Evolutionary conservation across 1,284 basidiomycete genomes (phyloP).

Genomic region (Paramarasmius palmivorus): DNA sequence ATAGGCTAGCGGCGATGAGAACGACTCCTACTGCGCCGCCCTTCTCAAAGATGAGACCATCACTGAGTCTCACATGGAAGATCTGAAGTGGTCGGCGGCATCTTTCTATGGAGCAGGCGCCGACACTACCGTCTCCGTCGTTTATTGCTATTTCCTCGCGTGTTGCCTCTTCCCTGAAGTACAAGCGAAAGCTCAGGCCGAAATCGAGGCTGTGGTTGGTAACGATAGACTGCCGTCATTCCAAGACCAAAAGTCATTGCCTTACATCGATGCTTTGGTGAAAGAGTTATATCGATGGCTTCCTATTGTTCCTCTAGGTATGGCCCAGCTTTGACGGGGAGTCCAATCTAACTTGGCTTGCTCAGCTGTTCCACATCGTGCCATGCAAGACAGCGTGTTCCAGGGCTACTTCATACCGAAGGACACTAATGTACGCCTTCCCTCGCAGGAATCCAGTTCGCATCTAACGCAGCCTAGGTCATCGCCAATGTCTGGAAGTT

Average conservation of each 20-base stretch:
- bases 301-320: background rate
- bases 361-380: background rate
- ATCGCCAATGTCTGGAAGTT: background rate
- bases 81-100: conserved; percentile 15
- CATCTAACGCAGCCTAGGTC: background rate
- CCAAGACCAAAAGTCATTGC: background rate
- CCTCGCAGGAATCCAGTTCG: background rate
- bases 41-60: conserved; percentile 11
- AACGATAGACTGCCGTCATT: background rate
- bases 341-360: no score
- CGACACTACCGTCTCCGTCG: conserved; percentile 2
- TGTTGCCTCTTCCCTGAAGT: background rate
- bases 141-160: background rate
- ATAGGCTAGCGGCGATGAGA: conserved; percentile 7
- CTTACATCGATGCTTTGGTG: background rate
- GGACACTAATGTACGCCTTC: background rate
- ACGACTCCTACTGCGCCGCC: conserved; percentile 13
- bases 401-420: background rate
- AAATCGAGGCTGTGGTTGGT: background rate
- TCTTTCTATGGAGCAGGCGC: conserved; percentile 15
- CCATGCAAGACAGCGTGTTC: background rate
- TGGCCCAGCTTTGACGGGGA: no score
- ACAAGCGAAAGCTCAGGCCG: background rate
- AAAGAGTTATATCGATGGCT: background rate
- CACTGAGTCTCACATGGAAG: conserved; percentile 1